Evolutionary conservation across 2,329 filamentous ascomycete genomes (phyloP).

Genomic region (Aaosphaeria pasadenensis): DNA sequence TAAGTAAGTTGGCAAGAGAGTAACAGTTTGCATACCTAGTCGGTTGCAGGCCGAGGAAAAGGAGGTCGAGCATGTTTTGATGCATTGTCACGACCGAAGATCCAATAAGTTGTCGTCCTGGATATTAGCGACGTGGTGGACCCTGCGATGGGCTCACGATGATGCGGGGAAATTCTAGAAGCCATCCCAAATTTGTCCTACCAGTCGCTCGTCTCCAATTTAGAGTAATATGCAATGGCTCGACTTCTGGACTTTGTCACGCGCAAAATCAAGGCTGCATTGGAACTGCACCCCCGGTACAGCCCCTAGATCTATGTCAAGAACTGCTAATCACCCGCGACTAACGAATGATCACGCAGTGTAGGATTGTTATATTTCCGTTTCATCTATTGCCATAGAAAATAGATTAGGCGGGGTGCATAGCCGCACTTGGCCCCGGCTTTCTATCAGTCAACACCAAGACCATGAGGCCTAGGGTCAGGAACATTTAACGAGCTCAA

Average conservation of each 20-base stretch:
- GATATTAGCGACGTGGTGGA: neutral
- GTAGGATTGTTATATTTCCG: constrained; percentile 1
- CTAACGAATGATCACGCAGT: neutral
- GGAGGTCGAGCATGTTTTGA: neutral
- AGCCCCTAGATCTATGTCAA: neutral
- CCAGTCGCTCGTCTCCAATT: neutral
- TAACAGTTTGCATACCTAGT: neutral
- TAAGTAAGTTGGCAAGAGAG: no score
- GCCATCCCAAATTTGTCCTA: neutral
- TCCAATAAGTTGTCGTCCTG: neutral
- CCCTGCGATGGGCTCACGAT: neutral
- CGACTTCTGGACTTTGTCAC: constrained; percentile 2
- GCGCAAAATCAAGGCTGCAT: constrained; percentile 1
- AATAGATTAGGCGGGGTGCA: constrained; percentile 13
- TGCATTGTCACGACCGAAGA: neutral
- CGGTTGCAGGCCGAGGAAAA: neutral
- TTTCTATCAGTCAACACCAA: constrained; percentile 4
- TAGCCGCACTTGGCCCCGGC: constrained; percentile 5
- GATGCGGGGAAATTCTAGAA: neutral
- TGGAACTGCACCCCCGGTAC: constrained; percentile 1
- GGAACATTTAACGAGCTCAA: constrained; percentile 16
- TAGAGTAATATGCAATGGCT: neutral
- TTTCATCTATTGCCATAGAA: constrained; percentile 3
- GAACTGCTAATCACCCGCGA: neutral
- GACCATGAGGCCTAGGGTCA: constrained; percentile 7